Base-by-base conservation (phyloP, 208 protist species). In the Borovskyia barvae region DNA sequence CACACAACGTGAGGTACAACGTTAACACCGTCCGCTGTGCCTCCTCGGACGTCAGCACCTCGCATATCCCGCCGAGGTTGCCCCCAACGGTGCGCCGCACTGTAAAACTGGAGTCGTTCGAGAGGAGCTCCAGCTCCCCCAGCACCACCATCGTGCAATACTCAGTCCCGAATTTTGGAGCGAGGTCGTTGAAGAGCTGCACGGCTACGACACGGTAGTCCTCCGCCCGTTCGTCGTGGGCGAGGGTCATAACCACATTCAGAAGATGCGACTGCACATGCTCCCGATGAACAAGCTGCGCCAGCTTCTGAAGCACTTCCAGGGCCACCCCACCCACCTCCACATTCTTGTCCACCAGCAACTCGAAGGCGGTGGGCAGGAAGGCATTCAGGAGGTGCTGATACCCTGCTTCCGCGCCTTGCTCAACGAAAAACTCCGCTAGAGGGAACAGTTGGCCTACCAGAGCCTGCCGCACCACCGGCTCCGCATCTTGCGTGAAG, bases 321-420 rank as follows among this genome's bases (percentile, higher is more conserved):
- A 96, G 69, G 3, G 95, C 90, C 12, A 75, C 71, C n/a, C 76
- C 69, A 32, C 85, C 87, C 7, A 98, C 95, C 60, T 97, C 90
- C 24, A 92, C 83, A 58, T 97, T 98, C 54, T 95, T 94, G 72
- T 98, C 95, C n/a, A 97, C 92, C 4, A 97, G 72, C 55, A 97
- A 66, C 70, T 97, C 93, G 52, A 97, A 97, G 28, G 75, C 81
- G 47, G 92, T 91, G 15, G 95, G 95, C n/a, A 98, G 74, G 33
- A 97, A 85, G 15, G 76, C 85, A 33, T 76, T 84, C 20, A 96
- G 77, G 17, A 97, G 56, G 35, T 76, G 82, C 30, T 93, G 67
- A 47, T 97, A 96, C 4, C 89, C 89, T 12, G 42, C 65, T 2
- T 97, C 91, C 7, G 77, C 78, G 42, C 90, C 91, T 4, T 84